Percentiles rank a stretch among this genome's conserved stretches.
Conservation (phyloP, 2,329 filamentous ascomycete species). For the Coleophoma cylindrospora region DNA sequence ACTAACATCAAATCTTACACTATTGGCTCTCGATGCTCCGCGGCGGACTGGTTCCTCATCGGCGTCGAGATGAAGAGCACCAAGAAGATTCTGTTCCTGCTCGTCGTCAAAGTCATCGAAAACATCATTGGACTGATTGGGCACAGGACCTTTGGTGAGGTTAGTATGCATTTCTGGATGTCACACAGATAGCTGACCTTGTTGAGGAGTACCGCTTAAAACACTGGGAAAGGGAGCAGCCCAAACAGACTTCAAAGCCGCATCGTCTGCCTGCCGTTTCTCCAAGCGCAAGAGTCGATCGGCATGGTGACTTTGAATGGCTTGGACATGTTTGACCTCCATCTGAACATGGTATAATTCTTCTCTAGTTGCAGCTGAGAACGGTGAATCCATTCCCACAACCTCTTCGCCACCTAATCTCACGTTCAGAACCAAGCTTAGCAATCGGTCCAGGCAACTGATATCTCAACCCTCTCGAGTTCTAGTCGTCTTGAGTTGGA, state of each 20-base stretch:
- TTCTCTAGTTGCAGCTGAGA: conserved; percentile 52
- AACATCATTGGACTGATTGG: conserved; percentile 74
- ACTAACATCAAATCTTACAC: conserved; percentile 95
- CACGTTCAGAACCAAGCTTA: too few relatives aligned
- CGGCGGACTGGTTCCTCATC: conserved; percentile 83
- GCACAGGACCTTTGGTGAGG: conserved; percentile 63
- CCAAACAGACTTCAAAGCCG: conserved; percentile 81
- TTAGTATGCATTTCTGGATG: conserved; percentile 7
- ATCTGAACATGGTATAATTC: conserved; percentile 65
- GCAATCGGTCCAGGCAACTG: too few relatives aligned
- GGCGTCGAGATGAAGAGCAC: conserved; percentile 76
- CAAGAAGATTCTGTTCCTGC: conserved; percentile 73
- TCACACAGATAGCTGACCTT: conserved; percentile 55
- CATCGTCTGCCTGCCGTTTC: conserved; percentile 63
- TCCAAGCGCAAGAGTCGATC: conserved; percentile 58
- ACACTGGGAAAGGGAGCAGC: conserved; percentile 86
- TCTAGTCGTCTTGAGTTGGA: too few relatives aligned
- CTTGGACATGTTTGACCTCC: conserved; percentile 64
- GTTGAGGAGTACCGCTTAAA: conserved; percentile 76
- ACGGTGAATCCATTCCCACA: conserved; percentile 59
- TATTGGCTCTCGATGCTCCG: conserved; percentile 89
- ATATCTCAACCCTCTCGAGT: too few relatives aligned
- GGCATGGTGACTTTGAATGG: conserved; percentile 55
- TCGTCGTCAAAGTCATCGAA: conserved; percentile 87
- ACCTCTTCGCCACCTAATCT: conserved; percentile 2